Evolutionary conservation across 306 rosid species (phyloP).

Genomic region (Acacia acuminata): DNA sequence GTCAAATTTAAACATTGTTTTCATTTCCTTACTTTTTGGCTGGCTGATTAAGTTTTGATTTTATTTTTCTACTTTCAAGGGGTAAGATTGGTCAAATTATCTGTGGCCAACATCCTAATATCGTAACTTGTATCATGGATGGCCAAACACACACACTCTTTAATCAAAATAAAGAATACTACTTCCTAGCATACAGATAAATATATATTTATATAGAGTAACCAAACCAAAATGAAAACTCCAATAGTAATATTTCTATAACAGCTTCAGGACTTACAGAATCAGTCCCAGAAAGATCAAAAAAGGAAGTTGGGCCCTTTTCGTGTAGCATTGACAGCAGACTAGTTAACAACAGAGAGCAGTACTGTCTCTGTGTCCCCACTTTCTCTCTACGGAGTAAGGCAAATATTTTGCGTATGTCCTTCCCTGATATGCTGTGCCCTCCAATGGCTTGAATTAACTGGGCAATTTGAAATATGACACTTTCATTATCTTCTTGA

Average conservation of each 20-base stretch:
- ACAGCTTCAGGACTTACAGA: conserved; percentile 67
- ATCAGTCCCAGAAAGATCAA: conserved; percentile 79
- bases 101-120: neutral
- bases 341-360: conserved; percentile 83
- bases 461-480: conserved; percentile 78
- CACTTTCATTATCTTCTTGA: conserved; percentile 66
- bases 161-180: neutral
- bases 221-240: conserved; percentile 8
- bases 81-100: neutral
- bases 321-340: conserved; percentile 87
- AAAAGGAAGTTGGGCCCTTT: conserved; percentile 98
- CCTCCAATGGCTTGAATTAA: conserved; percentile 94
- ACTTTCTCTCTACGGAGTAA: conserved; percentile 89
- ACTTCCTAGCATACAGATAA: neutral
- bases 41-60: neutral
- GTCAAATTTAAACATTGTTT: neutral
- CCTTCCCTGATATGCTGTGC: conserved; percentile 97
- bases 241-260: conserved; percentile 18
- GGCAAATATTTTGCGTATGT: conserved; percentile 94
- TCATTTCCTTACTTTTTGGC: neutral
- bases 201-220: neutral
- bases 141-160: neutral
- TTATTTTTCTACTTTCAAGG: neutral
- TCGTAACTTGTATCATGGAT: neutral
- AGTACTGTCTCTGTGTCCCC: conserved; percentile 70